Conservation (phyloP, 2,329 filamentous ascomycete species). For the Arthrobotrys conoides region DNA sequence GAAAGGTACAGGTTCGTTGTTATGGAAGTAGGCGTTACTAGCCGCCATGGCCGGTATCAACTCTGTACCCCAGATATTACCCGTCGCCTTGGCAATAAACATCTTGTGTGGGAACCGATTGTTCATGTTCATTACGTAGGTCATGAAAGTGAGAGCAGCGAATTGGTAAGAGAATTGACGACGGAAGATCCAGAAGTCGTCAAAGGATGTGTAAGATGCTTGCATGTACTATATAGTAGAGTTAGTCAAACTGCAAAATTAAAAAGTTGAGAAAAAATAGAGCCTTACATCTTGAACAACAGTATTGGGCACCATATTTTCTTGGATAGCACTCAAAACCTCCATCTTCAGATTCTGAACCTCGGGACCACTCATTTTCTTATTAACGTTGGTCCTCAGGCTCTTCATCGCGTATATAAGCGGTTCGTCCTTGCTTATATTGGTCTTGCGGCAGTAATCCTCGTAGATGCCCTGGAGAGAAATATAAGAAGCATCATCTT, state of each 20-base stretch:
- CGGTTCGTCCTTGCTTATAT: slow-evolving; percentile 93
- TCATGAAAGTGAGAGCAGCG: slow-evolving; percentile 96
- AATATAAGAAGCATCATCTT: slow-evolving; percentile 94
- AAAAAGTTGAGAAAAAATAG: background rate
- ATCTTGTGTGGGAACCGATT: slow-evolving; percentile 96
- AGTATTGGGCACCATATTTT: slow-evolving; percentile 88
- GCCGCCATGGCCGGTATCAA: slow-evolving; percentile 90
- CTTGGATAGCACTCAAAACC: slow-evolving; percentile 93
- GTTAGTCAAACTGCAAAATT: slow-evolving; percentile 48
- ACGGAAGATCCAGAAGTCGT: slow-evolving; percentile 98
- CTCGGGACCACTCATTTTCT: slow-evolving; percentile 61
- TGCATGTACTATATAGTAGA: slow-evolving; percentile 62
- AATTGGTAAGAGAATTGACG: slow-evolving; percentile 97
- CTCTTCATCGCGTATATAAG: slow-evolving; percentile 97
- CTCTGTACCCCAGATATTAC: slow-evolving; percentile 96
- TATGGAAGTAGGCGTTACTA: slow-evolving; percentile 89
- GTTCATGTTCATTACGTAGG: slow-evolving; percentile 97
- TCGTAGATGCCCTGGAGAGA: slow-evolving; percentile 96
- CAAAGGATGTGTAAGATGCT: slow-evolving; percentile 80
- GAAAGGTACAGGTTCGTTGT: slow-evolving; percentile 96
- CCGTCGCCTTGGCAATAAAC: slow-evolving; percentile 86
- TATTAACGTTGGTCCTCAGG: slow-evolving; percentile 60
- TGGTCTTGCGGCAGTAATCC: slow-evolving; percentile 89
- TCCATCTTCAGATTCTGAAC: slow-evolving; percentile 74
- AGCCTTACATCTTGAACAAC: slow-evolving; percentile 76